These are phyloP conservation scores for Diversispora eburnea DNA, from an alignment of 192 early-diverging fungal genomes.

Conservation along the genomic window DNA sequence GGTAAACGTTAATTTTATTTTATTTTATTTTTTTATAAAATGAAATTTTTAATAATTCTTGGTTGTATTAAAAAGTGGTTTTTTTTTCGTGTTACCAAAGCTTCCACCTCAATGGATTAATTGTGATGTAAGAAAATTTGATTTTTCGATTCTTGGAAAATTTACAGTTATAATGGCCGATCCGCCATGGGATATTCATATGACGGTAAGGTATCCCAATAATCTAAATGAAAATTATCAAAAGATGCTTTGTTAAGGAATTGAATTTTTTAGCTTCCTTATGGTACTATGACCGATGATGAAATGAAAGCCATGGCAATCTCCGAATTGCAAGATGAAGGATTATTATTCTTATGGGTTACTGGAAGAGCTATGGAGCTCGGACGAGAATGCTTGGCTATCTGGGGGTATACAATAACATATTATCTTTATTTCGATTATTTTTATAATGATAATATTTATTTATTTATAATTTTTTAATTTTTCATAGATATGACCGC, in stretches of 20 bases:
- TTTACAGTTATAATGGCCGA: conserved; percentile 63
- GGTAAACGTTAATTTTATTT: background rate
- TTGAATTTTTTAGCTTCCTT: conserved; percentile 44
- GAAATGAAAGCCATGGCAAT: conserved; percentile 58
- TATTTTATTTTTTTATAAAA: background rate
- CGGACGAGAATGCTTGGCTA: conserved; percentile 48
- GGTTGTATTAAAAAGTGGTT: background rate
- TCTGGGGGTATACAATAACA: conserved; percentile 35
- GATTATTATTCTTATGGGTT: conserved; percentile 62
- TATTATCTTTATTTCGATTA: background rate
- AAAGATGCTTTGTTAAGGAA: background rate
- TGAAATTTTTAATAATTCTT: background rate
- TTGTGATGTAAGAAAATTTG: conserved; percentile 57
- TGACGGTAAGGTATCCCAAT: conserved; percentile 35
- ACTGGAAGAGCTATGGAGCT: conserved; percentile 65
- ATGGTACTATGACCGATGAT: conserved; percentile 65
- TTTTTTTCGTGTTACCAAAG: conserved; percentile 25
- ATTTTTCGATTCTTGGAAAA: conserved; percentile 53
- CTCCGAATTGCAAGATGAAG: conserved; percentile 47
- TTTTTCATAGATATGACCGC: conserved; percentile 41
- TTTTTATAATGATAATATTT: background rate
- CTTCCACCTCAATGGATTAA: conserved; percentile 60
- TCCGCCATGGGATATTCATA: conserved; percentile 69
- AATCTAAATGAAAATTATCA: background rate
- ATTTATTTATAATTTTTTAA: background rate